A percentile compares a stretch with the other conserved stretches of the same genome.
Conservation (phyloP, 2,329 filamentous ascomycete species). For the Colletotrichum sp. region DNA sequence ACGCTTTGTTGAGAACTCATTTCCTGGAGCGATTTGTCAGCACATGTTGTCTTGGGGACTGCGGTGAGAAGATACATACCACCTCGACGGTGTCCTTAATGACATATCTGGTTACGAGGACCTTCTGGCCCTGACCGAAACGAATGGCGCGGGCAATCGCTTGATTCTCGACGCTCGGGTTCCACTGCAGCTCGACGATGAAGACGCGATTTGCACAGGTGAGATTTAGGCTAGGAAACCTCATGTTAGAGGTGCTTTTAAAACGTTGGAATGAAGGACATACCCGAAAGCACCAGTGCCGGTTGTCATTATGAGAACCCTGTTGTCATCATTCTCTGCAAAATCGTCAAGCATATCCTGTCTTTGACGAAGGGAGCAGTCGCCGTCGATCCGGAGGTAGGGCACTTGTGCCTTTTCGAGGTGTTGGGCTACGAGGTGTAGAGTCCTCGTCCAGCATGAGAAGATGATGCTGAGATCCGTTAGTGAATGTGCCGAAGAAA, state of each 20-base stretch:
- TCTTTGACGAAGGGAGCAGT: constrained; percentile 37
- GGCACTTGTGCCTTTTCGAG: constrained; percentile 30
- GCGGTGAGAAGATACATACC: constrained; percentile 31
- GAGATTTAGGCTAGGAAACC: too few relatives aligned
- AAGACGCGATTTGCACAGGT: constrained; percentile 52
- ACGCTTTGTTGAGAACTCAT: constrained; percentile 16
- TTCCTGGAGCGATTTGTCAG: not conserved
- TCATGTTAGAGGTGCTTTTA: too few relatives aligned
- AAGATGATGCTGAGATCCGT: constrained; percentile 56
- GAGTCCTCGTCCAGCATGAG: constrained; percentile 49
- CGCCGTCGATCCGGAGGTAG: constrained; percentile 49
- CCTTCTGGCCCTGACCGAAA: constrained; percentile 47
- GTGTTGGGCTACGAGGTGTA: constrained; percentile 38
- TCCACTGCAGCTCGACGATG: constrained; percentile 61
- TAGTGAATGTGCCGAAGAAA: too few relatives aligned
- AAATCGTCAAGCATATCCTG: constrained; percentile 45
- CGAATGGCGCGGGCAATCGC: constrained; percentile 54
- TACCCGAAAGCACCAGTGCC: constrained; percentile 57
- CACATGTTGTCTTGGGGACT: accelerated
- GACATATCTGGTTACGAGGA: constrained; percentile 51
- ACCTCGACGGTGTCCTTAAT: constrained; percentile 46
- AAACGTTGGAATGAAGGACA: too few relatives aligned
- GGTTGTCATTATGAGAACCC: constrained; percentile 56
- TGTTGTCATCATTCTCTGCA: constrained; percentile 22
- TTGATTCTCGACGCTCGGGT: constrained; percentile 56